Base-by-base conservation (phyloP, 163 green algal species). In the Prototheca cutis region DNA sequence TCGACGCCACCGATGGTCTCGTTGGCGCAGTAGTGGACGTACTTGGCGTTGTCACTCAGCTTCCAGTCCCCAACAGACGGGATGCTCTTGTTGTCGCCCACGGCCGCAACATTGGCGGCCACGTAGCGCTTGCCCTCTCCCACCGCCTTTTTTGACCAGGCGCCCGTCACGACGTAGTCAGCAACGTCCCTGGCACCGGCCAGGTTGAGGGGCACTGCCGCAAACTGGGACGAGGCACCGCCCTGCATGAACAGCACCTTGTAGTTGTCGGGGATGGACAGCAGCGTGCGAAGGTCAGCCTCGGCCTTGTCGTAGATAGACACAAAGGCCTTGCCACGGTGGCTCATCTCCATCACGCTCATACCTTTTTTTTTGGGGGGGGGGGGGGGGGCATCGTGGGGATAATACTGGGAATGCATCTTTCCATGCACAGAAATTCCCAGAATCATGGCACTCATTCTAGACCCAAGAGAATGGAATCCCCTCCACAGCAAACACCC, bases 11-110 rank as follows among this genome's bases (percentile, higher is more conserved):
- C 79, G 55, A 99, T 98, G 48, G 93, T 99, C 79, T 99, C 93
- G 65, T 99, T 99, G 76, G 95, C 85, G 76, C 93, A 99, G 74
- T 97, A 96, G 81, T 98, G 93, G 61, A 98, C 72, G 53, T 90
- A 85, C 73, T 53, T 86, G 33, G 54, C 23, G 18, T 81, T 75
- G 6, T 65, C 33, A 19, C 52, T 87, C 10, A 99, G 78, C 58
- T 91, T 90, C 93, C 93, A 99, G 24, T 61, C 65, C 21, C 55
- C 63, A 3, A 62, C 53, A 0, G 61, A 53, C 0, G 90, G 90
- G 7, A 98, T 68, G 29, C 71, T 90, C 65, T 91, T 94, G 78
- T 87, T 90, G 55, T 84, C 76, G 40, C 76, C 80, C 74, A 90
- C 94, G 51, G 87, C 87, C 19, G 74, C 87, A 2, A 94, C 33